phyloP scores from a whole-genome alignment of 768 basidiomycete genomes.

The Daedaleopsis sinensis region DNA sequence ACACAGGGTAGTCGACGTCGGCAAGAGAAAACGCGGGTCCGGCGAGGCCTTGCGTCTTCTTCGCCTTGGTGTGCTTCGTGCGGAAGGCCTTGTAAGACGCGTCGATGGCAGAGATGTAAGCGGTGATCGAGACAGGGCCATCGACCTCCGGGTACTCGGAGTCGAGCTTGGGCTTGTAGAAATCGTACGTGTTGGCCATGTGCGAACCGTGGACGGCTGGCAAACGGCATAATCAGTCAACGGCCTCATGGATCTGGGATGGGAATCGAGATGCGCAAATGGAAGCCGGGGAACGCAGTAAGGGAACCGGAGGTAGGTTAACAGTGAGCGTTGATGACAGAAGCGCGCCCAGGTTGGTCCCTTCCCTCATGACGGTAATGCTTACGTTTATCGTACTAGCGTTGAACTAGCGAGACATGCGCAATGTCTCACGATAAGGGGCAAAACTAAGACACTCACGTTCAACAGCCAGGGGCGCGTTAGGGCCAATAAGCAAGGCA shows the following conservation, averaged over 20 bases:
- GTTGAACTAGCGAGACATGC: neutral
- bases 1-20: conserved; percentile 88
- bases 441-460: conserved; percentile 59
- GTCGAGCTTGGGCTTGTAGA: conserved; percentile 96
- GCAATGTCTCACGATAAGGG: neutral
- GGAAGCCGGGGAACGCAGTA: neutral
- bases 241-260: neutral
- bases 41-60: conserved; percentile 43
- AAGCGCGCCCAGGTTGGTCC: neutral
- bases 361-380: conserved; percentile 1
- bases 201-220: conserved; percentile 93
- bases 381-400: neutral
- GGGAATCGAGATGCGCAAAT: neutral
- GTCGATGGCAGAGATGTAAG: conserved; percentile 94
- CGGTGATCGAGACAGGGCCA: conserved; percentile 93
- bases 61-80: conserved; percentile 72
- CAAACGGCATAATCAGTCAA: conserved; percentile 9
- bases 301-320: neutral
- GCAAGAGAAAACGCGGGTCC: conserved; percentile 68
- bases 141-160: conserved; percentile 98
- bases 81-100: conserved; percentile 84
- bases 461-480: conserved; percentile 93
- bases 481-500: conserved; percentile 94
- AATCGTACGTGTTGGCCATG: conserved; percentile 98
- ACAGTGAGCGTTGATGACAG: neutral